These are phyloP conservation scores for Auxenochlorella pyrenoidosa DNA, from an alignment of 139 green algal species.

Conservation along the genomic window DNA sequence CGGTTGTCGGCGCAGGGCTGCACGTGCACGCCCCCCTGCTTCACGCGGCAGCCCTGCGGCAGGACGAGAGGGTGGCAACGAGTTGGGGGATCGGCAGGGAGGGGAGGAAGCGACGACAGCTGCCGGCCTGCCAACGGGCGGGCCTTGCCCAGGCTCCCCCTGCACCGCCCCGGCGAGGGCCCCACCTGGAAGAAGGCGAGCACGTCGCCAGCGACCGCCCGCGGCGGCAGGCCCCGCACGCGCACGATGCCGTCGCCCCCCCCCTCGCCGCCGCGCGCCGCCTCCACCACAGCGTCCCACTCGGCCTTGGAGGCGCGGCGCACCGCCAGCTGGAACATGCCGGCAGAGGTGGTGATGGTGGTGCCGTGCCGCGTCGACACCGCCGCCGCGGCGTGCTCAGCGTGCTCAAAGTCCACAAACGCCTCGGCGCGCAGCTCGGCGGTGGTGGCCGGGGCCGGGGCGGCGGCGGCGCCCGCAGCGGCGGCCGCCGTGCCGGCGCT, in stretches of 20 bases:
- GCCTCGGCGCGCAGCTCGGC: conserved; percentile 50
- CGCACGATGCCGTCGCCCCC: conserved; percentile 73
- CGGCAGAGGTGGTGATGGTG: conserved; percentile 39
- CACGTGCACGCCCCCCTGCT: conserved; percentile 79
- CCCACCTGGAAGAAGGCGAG: conserved; percentile 60
- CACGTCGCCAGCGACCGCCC: conserved; percentile 70
- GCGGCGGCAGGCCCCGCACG: conserved; percentile 76
- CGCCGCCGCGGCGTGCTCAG: conserved; percentile 64
- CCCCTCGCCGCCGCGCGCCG: conserved; percentile 14
- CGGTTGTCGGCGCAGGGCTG: conserved; percentile 79
- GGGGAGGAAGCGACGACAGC: not conserved
- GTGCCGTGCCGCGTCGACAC: conserved; percentile 51
- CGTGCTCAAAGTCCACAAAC: conserved; percentile 79
- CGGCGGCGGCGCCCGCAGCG: not conserved
- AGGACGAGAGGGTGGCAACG: not conserved
- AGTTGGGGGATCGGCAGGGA: not conserved
- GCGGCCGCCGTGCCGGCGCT: not conserved
- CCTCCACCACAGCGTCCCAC: conserved; percentile 20
- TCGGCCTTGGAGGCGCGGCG: conserved; percentile 20
- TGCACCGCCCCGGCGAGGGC: not conserved
- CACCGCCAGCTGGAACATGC: conserved; percentile 42
- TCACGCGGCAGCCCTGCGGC: conserved; percentile 60
- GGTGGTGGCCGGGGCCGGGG: not conserved
- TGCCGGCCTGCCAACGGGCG: too few relatives aligned
- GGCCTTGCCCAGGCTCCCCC: too few relatives aligned